A percentile compares a stretch with the other conserved stretches of the same genome.
These are phyloP conservation scores for Globisporangium cederbergense DNA, from an alignment of 352 stramenopile genomes.

Conservation along the genomic window DNA sequence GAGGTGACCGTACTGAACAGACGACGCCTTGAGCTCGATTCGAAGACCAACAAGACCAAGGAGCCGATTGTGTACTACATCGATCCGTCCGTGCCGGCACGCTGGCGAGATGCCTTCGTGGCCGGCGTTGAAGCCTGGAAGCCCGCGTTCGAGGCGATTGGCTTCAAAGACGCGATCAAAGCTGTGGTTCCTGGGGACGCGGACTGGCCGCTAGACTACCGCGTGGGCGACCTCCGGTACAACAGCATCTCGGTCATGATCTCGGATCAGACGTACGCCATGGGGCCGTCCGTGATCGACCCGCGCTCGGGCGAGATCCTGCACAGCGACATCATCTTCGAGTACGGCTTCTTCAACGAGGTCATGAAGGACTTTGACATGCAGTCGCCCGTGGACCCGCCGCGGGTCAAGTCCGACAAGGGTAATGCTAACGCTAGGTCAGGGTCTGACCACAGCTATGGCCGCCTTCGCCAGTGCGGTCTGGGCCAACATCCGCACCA, in stretches of 20 bases:
- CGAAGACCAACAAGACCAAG: slow-evolving; percentile 29
- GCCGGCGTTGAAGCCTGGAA: slow-evolving; percentile 73
- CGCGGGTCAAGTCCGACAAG: slow-evolving; percentile 2
- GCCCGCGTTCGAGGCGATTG: slow-evolving; percentile 71
- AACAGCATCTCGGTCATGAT: slow-evolving; percentile 86
- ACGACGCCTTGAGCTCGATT: slow-evolving; percentile 50
- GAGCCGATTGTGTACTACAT: slow-evolving; percentile 79
- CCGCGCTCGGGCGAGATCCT: slow-evolving; percentile 84
- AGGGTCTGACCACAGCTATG: slow-evolving; percentile 3
- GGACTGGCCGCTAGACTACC: slow-evolving; percentile 79
- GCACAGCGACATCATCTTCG: slow-evolving; percentile 83
- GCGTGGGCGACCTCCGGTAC: slow-evolving; percentile 82
- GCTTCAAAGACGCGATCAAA: slow-evolving; percentile 67
- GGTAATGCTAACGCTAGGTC: neutral
- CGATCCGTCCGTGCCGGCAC: slow-evolving; percentile 69
- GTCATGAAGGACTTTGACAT: slow-evolving; percentile 55
- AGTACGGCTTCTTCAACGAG: slow-evolving; percentile 82
- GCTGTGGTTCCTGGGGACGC: slow-evolving; percentile 58
- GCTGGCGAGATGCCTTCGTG: slow-evolving; percentile 62
- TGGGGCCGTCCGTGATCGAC: slow-evolving; percentile 66
- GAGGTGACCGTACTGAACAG: slow-evolving; percentile 70
- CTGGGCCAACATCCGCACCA: slow-evolving; percentile 35
- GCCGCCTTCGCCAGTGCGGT: slow-evolving; percentile 33
- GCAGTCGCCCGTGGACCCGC: slow-evolving; percentile 33
- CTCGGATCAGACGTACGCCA: slow-evolving; percentile 68